Conservation (phyloP, 2,329 filamentous ascomycete species). For the Ploettnerulaceae sp. region DNA sequence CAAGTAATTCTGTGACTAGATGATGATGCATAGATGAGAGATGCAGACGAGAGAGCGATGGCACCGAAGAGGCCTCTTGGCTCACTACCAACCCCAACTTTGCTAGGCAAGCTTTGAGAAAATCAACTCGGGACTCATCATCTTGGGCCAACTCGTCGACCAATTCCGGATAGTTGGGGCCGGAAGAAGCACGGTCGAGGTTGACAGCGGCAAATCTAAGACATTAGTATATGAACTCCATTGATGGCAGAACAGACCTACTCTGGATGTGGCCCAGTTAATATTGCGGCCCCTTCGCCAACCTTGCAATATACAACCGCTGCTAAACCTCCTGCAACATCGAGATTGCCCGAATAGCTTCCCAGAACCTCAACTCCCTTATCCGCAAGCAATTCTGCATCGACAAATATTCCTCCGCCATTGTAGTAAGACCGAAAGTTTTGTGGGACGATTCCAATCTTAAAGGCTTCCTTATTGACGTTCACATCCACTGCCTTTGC, state of each 20-base stretch:
- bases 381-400: constrained; percentile 57
- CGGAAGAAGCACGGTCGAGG: constrained; percentile 60
- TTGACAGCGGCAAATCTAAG: constrained; percentile 76
- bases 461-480: constrained; percentile 57
- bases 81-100: constrained; percentile 81
- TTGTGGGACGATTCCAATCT: constrained; percentile 48
- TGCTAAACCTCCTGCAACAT: constrained; percentile 72
- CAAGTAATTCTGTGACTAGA: constrained; percentile 64
- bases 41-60: constrained; percentile 77
- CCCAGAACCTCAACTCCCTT: constrained; percentile 76
- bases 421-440: constrained; percentile 82
- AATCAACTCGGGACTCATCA: constrained; percentile 64
- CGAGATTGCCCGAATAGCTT: constrained; percentile 67
- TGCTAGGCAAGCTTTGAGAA: constrained; percentile 71
- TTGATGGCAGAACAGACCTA: constrained; percentile 40
- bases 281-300: constrained; percentile 70
- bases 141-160: constrained; percentile 63
- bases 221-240: background rate
- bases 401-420: constrained; percentile 88
- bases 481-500: constrained; percentile 66
- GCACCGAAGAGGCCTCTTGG: constrained; percentile 62
- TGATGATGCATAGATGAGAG: constrained; percentile 64
- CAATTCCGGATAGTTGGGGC: constrained; percentile 65
- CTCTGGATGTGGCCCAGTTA: constrained; percentile 93
- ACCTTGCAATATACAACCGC: constrained; percentile 81